These are phyloP conservation scores for Amanita exitialis DNA, from an alignment of 768 basidiomycete species.

Conservation along the genomic window DNA sequence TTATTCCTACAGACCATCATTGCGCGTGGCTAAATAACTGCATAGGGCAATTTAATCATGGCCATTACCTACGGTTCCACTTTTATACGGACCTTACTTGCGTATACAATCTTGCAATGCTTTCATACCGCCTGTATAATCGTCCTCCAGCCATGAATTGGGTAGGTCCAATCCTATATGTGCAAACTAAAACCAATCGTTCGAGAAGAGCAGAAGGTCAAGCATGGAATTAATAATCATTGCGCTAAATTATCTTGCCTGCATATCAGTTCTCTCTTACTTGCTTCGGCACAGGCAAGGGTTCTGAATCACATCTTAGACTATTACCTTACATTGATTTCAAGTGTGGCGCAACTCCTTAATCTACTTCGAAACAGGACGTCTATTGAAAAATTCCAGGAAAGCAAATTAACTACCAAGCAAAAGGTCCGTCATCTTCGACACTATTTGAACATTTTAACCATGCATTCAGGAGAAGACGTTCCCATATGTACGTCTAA, in stretches of 20 bases:
- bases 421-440: background rate
- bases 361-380: slow-evolving; percentile 78
- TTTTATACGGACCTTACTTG: slow-evolving; percentile 93
- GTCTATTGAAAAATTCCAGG: slow-evolving; percentile 96
- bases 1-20: slow-evolving; percentile 66
- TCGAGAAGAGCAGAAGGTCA: background rate
- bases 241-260: background rate
- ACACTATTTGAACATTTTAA: background rate
- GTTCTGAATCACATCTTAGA: background rate
- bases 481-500: slow-evolving; percentile 75
- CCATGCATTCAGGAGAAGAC: slow-evolving; percentile 43
- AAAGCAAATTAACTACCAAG: slow-evolving; percentile 73
- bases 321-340: too few species aligned
- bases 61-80: slow-evolving; percentile 82
- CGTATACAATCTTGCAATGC: slow-evolving; percentile 75
- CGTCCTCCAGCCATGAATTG: background rate
- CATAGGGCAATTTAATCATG: slow-evolving; percentile 87
- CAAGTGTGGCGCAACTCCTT: slow-evolving; percentile 61
- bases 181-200: background rate
- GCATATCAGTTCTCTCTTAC: background rate
- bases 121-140: slow-evolving; percentile 29
- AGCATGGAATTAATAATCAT: background rate
- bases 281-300: background rate
- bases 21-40: slow-evolving; percentile 94
- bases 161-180: background rate